Evolutionary conservation across 352 stramenopile genomes (phyloP).

Genomic region (Phytophthora pseudosyringae): DNA sequence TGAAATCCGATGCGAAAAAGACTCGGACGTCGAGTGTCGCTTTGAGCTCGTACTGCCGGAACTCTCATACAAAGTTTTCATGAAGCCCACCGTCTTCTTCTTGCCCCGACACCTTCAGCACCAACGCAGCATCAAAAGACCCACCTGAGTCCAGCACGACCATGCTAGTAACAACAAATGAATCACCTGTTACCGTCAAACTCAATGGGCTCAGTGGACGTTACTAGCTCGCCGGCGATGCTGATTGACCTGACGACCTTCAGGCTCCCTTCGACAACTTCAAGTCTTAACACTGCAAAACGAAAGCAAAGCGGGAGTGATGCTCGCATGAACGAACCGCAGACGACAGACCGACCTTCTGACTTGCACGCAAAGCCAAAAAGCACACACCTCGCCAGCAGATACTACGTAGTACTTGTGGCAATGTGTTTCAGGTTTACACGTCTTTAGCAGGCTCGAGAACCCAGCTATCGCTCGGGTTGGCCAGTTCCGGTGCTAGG

Average conservation of each 20-base stretch:
- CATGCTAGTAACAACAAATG: not conserved
- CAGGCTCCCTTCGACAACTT: too few species aligned
- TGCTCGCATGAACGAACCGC: too few species aligned
- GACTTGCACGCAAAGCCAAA: too few species aligned
- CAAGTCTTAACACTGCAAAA: too few species aligned
- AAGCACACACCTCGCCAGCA: too few species aligned
- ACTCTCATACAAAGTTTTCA: too few species aligned
- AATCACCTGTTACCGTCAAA: slow-evolving; percentile 51
- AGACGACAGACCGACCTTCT: too few species aligned
- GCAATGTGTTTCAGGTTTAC: not conserved
- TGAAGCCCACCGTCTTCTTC: too few species aligned
- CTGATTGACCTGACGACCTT: slow-evolving; percentile 60
- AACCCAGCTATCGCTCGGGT: slow-evolving; percentile 31
- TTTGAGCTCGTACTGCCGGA: slow-evolving; percentile 78
- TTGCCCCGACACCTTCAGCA: slow-evolving; percentile 69
- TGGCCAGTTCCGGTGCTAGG: slow-evolving; percentile 45
- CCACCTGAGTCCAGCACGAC: not conserved
- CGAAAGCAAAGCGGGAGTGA: too few species aligned
- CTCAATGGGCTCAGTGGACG: slow-evolving; percentile 60
- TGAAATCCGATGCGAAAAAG: slow-evolving; percentile 69
- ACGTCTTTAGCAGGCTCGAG: slow-evolving; percentile 24
- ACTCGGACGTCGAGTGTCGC: slow-evolving; percentile 67
- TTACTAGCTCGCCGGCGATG: slow-evolving; percentile 66
- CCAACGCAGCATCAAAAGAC: slow-evolving; percentile 48
- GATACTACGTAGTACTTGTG: too few species aligned